Percentiles rank a stretch among this genome's conserved stretches.
Conservation (phyloP, 805 yeast genomes). For the Saccharomycopsis sp. region DNA sequence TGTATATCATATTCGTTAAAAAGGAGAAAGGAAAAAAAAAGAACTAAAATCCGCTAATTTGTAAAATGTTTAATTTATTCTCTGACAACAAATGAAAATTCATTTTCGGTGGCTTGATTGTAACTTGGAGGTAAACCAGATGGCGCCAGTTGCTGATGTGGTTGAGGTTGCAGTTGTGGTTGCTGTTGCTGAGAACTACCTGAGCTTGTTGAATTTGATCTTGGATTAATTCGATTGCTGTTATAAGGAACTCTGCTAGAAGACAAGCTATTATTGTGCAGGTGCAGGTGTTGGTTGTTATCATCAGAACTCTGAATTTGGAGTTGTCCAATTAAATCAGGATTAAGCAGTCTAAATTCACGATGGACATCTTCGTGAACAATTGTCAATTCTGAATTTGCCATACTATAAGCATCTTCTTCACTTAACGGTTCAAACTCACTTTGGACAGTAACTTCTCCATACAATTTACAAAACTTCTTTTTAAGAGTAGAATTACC, state of each 20-base stretch:
- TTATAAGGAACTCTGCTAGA: neutral
- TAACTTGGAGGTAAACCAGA: neutral
- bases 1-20: no score
- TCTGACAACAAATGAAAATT: neutral
- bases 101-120: constrained; percentile 1
- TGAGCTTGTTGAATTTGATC: neutral
- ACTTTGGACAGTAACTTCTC: neutral
- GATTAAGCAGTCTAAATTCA: no score
- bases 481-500: neutral
- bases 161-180: no score
- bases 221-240: neutral
- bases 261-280: no score
- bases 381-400: neutral
- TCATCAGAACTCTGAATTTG: no score
- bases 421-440: neutral
- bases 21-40: no score
- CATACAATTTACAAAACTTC: neutral
- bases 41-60: no score
- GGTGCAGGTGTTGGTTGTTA: no score
- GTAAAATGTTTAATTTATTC: no score
- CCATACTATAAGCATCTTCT: neutral
- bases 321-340: no score
- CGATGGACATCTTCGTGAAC: neutral
- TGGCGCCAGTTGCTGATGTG: no score
- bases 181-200: no score